Evolutionary conservation across 176 grass and related monocot species (phyloP), one percentile per base, ranked within the genome.

Genomic region (Carex kokanica): DNA sequence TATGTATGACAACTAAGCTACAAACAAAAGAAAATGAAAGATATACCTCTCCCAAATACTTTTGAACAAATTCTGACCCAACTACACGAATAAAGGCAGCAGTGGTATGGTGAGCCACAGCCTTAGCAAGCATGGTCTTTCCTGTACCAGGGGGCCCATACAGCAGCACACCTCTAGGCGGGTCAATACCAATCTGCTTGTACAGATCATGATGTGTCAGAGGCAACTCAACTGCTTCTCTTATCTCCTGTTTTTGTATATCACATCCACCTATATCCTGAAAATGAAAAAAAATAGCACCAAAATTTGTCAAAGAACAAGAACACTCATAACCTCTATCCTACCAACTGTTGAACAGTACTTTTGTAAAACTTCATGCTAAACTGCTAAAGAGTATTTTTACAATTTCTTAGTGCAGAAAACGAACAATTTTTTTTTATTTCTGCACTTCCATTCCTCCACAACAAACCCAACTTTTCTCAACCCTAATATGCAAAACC

Each of bases 231-330:
- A 99, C 96, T 23, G 96, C 96, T 86, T 95, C 96, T 52, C 91
- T 86, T 8, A 95, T 99, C 91, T 99, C 96, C 85, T 99, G 96
- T 56, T 99, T 99, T 81, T 99, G 93, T 75, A 99, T 99, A 71
- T 99, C 93, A 40, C 96, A 99, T 53, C 96, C 96, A 78, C 96
- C 96, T 86, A 99, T 99, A 77, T 99, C 96, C 96, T 99, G 85
- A n/a, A 65, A 31, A n/a, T 43, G 73, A 82, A 56, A 74, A 86
- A 4, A 62, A 86, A 24, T 18, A 1, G 2, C 55, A 34, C 31
- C 49, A 78, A 31, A 54, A 55, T 78, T 32, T 56, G 73, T 55
- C 5, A 78, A 32, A 56, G 51, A 49, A 12, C 67, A 70, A n/a
- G 6, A 38, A 0, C 18, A 5, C 14, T 32, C 64, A 21, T 21